Evolutionary conservation across 345 rosid species (phyloP).

Genomic region (rapeseed (Brassica napus)): Da-Ae NC_063448.1:17335001-17335500

Average conservation of each 20-base stretch:
- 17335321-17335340: neutral
- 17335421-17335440: constrained; percentile 7
- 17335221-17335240: neutral
- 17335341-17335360: constrained; percentile 9
- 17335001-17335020: neutral
- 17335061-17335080: neutral
- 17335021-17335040: neutral
- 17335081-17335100: neutral
- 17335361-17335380: too few relatives aligned
- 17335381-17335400: constrained; percentile 27
- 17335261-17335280: neutral
- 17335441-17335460: constrained; percentile 19
- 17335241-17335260: neutral
- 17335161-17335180: neutral
- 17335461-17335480: neutral
- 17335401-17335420: constrained; percentile 17
- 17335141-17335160: constrained; percentile 23
- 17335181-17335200: neutral
- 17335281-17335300: neutral
- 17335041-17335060: neutral
- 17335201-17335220: neutral
- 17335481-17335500: neutral
- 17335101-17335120: constrained; percentile 31
- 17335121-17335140: constrained; percentile 30
- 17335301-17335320: neutral